Conservation (phyloP, 2,329 filamentous ascomycete species). For the Botrytis hyacinthi region DNA sequence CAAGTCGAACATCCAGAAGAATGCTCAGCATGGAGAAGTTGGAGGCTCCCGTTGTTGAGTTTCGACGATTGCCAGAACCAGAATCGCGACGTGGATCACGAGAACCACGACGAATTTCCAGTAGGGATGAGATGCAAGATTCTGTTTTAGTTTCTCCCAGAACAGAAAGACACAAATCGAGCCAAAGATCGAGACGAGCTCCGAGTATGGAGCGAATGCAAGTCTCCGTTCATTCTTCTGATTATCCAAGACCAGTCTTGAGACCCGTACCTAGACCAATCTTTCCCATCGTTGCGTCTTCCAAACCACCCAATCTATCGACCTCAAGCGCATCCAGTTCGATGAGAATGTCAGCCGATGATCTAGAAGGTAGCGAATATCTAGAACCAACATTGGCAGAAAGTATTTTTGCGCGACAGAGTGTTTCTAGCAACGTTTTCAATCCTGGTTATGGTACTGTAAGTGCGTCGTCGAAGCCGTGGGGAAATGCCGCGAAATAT, state of each 20-base stretch:
- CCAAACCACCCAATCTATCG: neutral
- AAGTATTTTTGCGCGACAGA: neutral
- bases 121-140: neutral
- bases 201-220: neutral
- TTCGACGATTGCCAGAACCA: neutral
- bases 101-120: neutral
- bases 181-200: neutral
- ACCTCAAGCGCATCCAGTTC: neutral
- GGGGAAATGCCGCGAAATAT: neutral
- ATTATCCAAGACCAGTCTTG: neutral
- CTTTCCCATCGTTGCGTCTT: neutral
- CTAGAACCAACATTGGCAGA: neutral
- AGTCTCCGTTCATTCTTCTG: neutral
- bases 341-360: neutral
- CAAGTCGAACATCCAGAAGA: neutral
- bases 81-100: neutral
- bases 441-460: neutral
- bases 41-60: neutral
- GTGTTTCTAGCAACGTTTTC: neutral
- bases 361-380: constrained; percentile 1
- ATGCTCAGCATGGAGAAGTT: neutral
- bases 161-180: neutral
- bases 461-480: neutral
- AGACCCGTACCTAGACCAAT: neutral
- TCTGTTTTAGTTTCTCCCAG: neutral